Base-by-base conservation (phyloP, 1,284 basidiomycete species). In the Pseudozyma thailandica region DNA sequence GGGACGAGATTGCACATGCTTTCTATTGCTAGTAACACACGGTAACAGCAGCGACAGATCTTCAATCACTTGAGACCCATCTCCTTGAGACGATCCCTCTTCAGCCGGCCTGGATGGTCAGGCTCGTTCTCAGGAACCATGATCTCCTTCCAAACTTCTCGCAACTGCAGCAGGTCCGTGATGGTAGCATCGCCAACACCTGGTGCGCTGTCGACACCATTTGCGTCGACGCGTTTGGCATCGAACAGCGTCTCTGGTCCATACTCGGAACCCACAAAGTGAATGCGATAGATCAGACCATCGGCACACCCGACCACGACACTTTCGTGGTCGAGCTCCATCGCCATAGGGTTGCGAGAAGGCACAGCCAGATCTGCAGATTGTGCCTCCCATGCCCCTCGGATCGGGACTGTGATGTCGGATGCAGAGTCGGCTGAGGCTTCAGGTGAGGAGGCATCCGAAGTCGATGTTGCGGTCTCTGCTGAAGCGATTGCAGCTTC, bases 301-400 rank as follows among this genome's bases (percentile, higher is more conserved):
- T 78, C 76, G 4, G 69, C 62, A 28, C 72, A 77, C 10, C 78
- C 78, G 9, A 79, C 71, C 8, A 80, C 77, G 26, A 72, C 55
- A 30, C 48, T 63, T 45, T 80, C 78, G 50, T 77, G 75, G 45
- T 80, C 78, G 38, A 77, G 39, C 44, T 75, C 75, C 50, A 80
- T 68, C 18, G 70, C 59, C 76, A 79, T 77, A 10, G 78, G 78
- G 39, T 79, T 79, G 16, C 66, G 55, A 26, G 74, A 45, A 2
- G 75, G 65, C 13, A 48, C 55, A 16, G 64, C 54, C 16, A 80
- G 61, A 20, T 63, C 54, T 2, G 35, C 48, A 5, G 63, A 59
- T 20, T 60, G 54, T 13, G 72, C 66, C 37, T 63, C 57, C 77
- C 77, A 79, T 4, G 72, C 78, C 6, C 77, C 77, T 20, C 59